phyloP scores from a whole-genome alignment of 2,329 filamentous ascomycete species.

The Knufia fluminis region DNA sequence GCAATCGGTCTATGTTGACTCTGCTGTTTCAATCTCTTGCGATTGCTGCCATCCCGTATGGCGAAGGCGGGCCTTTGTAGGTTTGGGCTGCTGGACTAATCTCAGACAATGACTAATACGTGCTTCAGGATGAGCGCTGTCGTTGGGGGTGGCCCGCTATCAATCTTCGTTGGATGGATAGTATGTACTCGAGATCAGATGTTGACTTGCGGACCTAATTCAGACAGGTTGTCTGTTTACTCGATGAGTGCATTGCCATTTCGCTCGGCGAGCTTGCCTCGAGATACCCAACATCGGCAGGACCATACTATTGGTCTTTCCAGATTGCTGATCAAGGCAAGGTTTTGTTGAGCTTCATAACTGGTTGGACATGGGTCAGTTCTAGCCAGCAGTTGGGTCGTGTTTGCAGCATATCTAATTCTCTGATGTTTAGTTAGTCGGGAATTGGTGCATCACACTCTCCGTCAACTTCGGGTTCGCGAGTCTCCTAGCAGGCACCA shows the following conservation, averaged over 20 bases:
- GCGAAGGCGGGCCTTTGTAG: constrained; percentile 36
- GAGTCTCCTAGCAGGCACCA: constrained; percentile 43
- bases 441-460: constrained; percentile 45
- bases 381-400: too few relatives aligned
- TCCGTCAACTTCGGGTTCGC: constrained; percentile 50
- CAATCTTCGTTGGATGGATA: constrained; percentile 51
- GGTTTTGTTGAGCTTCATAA: constrained; percentile 43
- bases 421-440: constrained; percentile 45
- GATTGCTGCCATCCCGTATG: constrained; percentile 45
- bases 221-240: constrained; percentile 33
- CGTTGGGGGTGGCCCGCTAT: constrained; percentile 41
- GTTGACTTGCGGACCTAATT: neutral
- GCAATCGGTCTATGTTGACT: constrained; percentile 52
- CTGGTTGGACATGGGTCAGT: constrained; percentile 25
- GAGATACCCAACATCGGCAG: constrained; percentile 38
- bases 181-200: constrained; percentile 20
- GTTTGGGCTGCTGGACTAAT: constrained; percentile 25
- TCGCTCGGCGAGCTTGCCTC: constrained; percentile 45
- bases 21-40: constrained; percentile 53
- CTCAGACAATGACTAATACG: constrained; percentile 22
- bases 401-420: too few relatives aligned
- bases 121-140: constrained; percentile 30
- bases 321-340: constrained; percentile 38
- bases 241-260: constrained; percentile 45
- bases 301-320: constrained; percentile 48